Base-by-base conservation (phyloP, 257 asterid genomes). In the Misopates orontium region DNA sequence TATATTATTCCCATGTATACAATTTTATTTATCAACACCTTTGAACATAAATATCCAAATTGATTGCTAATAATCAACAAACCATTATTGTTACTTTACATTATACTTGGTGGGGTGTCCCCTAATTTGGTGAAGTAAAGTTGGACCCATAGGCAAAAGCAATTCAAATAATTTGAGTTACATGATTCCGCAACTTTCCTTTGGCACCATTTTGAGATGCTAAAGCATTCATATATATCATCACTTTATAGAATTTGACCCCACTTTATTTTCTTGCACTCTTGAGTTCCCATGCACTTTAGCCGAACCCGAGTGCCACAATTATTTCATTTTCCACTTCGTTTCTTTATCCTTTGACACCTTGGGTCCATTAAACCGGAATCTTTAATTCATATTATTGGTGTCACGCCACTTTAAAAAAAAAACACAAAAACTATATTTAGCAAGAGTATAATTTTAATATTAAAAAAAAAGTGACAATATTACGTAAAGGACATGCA, bases 321-420 rank as follows among this genome's bases (percentile, higher is more conserved):
- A 77, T 79, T 75, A 82, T 77, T 82, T 74, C 78, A 40, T 64
- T 74, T 72, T 70, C 45, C 74, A 67, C 81, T 82, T 79, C 66
- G 78, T 77, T 67, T 75, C 60, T 36, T 36, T 4, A 4, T 9
- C 42, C 11, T 36, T 36, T 36, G 42, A 36, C 42, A 8, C 42
- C 42, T 9, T 36, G 4, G 8, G 10, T 36, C 42, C 42, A 3
- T 36, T 36, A 36, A 36, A 3, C 8, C 8, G 6, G 42, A 8
- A 4, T 36, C 42, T 36, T 36, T 36, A 36, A 36, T 36, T 36
- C 42, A 36, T 36, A 36, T 3, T 4, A 36, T 36, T 36, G 11
- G 11, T 36, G 42, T 8, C 42, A 36, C 6, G 10, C 42, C 42
- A 36, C 42, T 9, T 3, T 3, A 36, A 36, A 36, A 4, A 36